Evolutionary conservation across 2,329 filamentous ascomycete species (phyloP).

Genomic region (Trichoderma sp.): DNA sequence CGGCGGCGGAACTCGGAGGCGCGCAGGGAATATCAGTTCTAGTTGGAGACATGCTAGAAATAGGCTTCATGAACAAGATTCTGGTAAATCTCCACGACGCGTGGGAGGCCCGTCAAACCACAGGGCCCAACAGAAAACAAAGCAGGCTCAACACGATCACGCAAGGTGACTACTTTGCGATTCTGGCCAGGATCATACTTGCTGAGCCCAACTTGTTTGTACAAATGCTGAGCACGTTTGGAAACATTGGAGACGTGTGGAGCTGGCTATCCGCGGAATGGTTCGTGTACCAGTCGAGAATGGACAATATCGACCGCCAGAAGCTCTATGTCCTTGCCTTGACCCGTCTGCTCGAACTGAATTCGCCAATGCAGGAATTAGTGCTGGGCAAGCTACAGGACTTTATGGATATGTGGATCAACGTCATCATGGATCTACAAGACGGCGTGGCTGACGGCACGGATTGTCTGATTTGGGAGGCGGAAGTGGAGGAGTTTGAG

Average conservation of each 20-base stretch:
- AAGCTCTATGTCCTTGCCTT: conserved; percentile 75
- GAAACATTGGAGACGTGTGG: conserved; percentile 55
- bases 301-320: conserved; percentile 64
- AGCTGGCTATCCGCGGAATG: conserved; percentile 61
- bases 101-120: conserved; percentile 75
- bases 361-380: conserved; percentile 58
- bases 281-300: conserved; percentile 70
- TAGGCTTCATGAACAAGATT: conserved; percentile 63
- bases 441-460: conserved; percentile 56
- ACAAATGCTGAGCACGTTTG: conserved; percentile 53
- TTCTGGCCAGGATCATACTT: conserved; percentile 77
- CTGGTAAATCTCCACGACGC: conserved; percentile 67
- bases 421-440: conserved; percentile 65
- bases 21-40: conserved; percentile 62
- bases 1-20: conserved; percentile 63
- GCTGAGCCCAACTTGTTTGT: conserved; percentile 71
- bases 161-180: conserved; percentile 81
- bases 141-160: conserved; percentile 72
- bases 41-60: conserved; percentile 64
- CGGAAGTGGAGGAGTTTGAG: conserved; percentile 46
- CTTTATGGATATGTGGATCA: conserved; percentile 75
- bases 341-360: conserved; percentile 69
- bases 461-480: conserved; percentile 54
- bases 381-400: conserved; percentile 67
- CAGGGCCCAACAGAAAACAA: conserved; percentile 73